Percentiles rank a stretch among this genome's conserved stretches.
These are phyloP conservation scores for Entonaema liquescens DNA, from an alignment of 495 filamentous ascomycete species.

Conservation along the genomic window DNA sequence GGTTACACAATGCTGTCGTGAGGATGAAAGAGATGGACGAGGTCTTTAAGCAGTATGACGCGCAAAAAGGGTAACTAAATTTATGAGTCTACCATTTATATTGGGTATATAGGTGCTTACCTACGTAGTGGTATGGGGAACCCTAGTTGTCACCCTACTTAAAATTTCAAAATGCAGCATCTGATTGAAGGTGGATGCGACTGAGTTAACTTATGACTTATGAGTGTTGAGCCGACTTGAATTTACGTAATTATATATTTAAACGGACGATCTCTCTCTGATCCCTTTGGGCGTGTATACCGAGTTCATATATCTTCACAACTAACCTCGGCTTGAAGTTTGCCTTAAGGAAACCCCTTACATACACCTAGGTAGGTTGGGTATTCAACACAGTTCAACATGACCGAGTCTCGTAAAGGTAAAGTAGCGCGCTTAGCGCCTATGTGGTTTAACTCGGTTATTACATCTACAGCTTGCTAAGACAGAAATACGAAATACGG, in stretches of 20 bases:
- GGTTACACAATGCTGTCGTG: conserved; percentile 35
- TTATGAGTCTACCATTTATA: no score
- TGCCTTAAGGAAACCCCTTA: background rate
- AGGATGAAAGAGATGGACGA: conserved; percentile 50
- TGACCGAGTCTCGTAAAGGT: background rate
- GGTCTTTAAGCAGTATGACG: conserved; percentile 53
- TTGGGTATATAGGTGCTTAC: no score
- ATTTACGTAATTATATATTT: background rate
- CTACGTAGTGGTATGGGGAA: no score
- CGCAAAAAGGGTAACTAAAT: background rate
- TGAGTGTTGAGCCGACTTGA: background rate
- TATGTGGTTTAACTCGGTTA: background rate
- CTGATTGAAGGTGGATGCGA: background rate
- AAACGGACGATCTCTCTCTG: background rate
- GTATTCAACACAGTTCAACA: background rate
- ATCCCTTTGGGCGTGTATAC: background rate
- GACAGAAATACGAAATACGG: background rate
- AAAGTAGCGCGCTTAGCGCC: background rate
- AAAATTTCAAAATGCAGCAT: no score
- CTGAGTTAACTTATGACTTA: background rate
- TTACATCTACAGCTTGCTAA: background rate
- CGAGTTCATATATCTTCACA: background rate
- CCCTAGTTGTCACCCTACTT: no score
- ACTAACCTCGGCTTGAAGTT: background rate
- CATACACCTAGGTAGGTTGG: background rate